Evolutionary conservation across 306 rosid species (phyloP).

Genomic region (Hippophae gyantsensis): DNA sequence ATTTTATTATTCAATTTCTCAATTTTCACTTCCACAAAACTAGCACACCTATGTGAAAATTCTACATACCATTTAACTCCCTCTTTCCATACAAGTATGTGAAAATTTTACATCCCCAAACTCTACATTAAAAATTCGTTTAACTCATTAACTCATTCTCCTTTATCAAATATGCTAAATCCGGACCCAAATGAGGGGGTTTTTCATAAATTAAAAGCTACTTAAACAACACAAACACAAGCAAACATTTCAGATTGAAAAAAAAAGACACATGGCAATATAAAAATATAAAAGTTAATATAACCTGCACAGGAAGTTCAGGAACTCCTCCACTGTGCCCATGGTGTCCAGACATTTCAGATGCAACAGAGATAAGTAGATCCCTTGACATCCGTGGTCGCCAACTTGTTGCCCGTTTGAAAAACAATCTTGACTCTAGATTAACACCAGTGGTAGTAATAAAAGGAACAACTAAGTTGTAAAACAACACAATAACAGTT

Average conservation of each 20-base stretch:
- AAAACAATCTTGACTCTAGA: slow-evolving; percentile 73
- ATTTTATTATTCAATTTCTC: no score
- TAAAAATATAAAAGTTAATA: not conserved
- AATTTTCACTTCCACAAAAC: no score
- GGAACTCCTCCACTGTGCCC: slow-evolving; percentile 37
- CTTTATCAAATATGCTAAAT: no score
- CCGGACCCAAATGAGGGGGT: no score
- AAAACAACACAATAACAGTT: not conserved
- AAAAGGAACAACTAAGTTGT: slow-evolving; percentile 5
- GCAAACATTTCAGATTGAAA: not conserved
- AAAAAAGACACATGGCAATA: not conserved
- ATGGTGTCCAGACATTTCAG: slow-evolving; percentile 51
- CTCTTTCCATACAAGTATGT: no score
- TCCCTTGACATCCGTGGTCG: slow-evolving; percentile 67
- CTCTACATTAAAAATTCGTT: no score
- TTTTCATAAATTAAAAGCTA: no score
- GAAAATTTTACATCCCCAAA: no score
- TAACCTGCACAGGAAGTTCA: slow-evolving; percentile 80
- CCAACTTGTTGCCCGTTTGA: slow-evolving; percentile 86
- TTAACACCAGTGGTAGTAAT: not conserved
- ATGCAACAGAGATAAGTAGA: slow-evolving; percentile 70
- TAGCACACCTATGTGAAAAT: no score
- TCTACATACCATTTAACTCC: no score
- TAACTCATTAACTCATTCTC: no score
- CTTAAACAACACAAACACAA: not conserved